Evolutionary conservation across 805 yeast species (phyloP).

Genomic region (Yarrowia deformans): DNA sequence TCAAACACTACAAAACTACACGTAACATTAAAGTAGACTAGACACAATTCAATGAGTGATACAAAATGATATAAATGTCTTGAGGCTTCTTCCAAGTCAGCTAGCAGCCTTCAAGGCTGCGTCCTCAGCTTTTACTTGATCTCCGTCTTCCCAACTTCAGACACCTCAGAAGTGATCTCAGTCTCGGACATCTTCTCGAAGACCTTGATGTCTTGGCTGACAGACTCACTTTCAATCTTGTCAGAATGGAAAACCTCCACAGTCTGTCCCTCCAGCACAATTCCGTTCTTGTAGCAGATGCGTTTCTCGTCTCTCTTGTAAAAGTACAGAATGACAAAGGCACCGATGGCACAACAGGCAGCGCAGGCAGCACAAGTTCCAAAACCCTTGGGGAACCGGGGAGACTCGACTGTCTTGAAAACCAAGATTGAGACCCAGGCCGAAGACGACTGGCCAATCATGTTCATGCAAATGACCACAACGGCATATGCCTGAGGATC

Average conservation of each 20-base stretch:
- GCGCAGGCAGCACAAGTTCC: slow-evolving; percentile 43
- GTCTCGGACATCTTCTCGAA: neutral
- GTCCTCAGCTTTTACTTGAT: no score
- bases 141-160: neutral
- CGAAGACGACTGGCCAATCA: slow-evolving; percentile 61
- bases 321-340: slow-evolving; percentile 57
- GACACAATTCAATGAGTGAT: no score
- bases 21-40: no score
- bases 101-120: no score
- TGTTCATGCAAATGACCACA: slow-evolving; percentile 58
- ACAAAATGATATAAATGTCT: no score
- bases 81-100: no score
- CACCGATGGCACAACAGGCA: slow-evolving; percentile 32
- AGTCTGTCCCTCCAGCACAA: slow-evolving; percentile 42
- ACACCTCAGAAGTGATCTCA: neutral
- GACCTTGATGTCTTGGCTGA: neutral
- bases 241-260: neutral
- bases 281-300: slow-evolving; percentile 58
- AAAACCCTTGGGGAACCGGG: slow-evolving; percentile 46
- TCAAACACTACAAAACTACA: neutral
- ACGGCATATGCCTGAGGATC: slow-evolving; percentile 60
- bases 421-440: slow-evolving; percentile 60
- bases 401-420: slow-evolving; percentile 50
- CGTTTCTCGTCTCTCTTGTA: slow-evolving; percentile 62
- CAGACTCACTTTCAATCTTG: neutral